These are phyloP conservation scores for Choanephora cucurbitarum DNA, from an alignment of 371 early-diverging fungal species.

Conservation along the genomic window DNA sequence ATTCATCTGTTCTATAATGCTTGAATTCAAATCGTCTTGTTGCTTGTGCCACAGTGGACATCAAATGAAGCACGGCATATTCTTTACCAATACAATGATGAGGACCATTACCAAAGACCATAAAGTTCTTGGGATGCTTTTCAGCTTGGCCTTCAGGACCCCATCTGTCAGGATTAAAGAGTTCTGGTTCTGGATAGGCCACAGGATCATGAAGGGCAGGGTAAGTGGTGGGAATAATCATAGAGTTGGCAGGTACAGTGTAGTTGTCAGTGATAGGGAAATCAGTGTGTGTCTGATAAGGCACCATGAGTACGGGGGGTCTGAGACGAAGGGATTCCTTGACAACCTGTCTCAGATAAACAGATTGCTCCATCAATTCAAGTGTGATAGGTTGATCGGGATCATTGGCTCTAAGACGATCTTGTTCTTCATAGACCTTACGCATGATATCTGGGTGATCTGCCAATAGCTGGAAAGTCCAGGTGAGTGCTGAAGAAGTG, in stretches of 20 bases:
- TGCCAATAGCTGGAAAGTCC: conserved; percentile 54
- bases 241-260: conserved; percentile 46
- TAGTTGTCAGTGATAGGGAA: conserved; percentile 46
- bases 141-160: conserved; percentile 38
- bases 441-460: conserved; percentile 53
- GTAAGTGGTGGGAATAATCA: conserved; percentile 45
- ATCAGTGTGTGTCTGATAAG: conserved; percentile 49
- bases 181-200: conserved; percentile 40
- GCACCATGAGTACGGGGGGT: conserved; percentile 58
- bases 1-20: conserved; percentile 40
- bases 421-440: conserved; percentile 46
- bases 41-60: conserved; percentile 35
- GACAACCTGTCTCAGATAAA: conserved; percentile 50
- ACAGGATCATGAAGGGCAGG: conserved; percentile 43
- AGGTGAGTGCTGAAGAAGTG: conserved; percentile 55
- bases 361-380: conserved; percentile 46
- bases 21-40: conserved; percentile 33
- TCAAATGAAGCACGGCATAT: conserved; percentile 41
- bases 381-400: conserved; percentile 32
- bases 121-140: conserved; percentile 42
- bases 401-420: conserved; percentile 35
- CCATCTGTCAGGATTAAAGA: conserved; percentile 43
- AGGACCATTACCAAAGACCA: conserved; percentile 43
- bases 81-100: conserved; percentile 46
- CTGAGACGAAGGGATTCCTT: conserved; percentile 53